Evolutionary conservation across 2,329 filamentous ascomycete species (phyloP).

Genomic region (Fusarium lyarnte): DNA sequence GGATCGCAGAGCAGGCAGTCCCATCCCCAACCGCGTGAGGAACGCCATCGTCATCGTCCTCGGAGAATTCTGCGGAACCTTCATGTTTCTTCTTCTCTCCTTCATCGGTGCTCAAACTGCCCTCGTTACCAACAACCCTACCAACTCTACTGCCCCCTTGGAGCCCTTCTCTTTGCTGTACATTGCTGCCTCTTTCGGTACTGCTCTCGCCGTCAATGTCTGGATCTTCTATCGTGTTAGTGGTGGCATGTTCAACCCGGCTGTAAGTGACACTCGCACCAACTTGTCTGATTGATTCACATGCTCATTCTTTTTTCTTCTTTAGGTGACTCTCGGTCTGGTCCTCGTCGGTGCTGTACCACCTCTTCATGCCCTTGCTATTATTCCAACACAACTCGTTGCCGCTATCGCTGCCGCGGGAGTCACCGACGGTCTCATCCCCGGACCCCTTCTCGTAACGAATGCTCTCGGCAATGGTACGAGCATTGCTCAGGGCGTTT

Average conservation of each 20-base stretch:
- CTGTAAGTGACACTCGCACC: conserved; percentile 48
- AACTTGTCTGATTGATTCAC: not conserved
- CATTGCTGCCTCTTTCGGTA: conserved; percentile 60
- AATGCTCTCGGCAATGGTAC: conserved; percentile 65
- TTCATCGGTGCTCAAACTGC: conserved; percentile 54
- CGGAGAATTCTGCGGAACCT: conserved; percentile 63
- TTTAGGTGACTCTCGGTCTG: conserved; percentile 65
- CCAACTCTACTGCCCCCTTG: conserved; percentile 42
- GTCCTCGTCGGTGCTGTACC: conserved; percentile 66
- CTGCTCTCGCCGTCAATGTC: conserved; percentile 62
- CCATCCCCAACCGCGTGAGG: conserved; percentile 22
- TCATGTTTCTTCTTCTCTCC: conserved; percentile 60
- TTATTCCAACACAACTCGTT: conserved; percentile 66
- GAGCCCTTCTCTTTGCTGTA: conserved; percentile 55
- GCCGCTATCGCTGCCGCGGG: conserved; percentile 68
- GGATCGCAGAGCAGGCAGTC: not conserved
- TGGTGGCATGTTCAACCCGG: conserved; percentile 62
- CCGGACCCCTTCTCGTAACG: conserved; percentile 62
- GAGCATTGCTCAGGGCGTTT: conserved; percentile 66
- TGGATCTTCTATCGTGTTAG: conserved; percentile 67
- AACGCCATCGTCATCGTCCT: conserved; percentile 55
- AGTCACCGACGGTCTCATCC: conserved; percentile 66
- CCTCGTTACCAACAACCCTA: conserved; percentile 45
- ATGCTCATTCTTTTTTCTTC: not conserved
- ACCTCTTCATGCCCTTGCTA: conserved; percentile 59